These are phyloP conservation scores for Barnettozyma salicaria DNA, from an alignment of 805 yeast genomes.

Conservation along the genomic window DNA sequence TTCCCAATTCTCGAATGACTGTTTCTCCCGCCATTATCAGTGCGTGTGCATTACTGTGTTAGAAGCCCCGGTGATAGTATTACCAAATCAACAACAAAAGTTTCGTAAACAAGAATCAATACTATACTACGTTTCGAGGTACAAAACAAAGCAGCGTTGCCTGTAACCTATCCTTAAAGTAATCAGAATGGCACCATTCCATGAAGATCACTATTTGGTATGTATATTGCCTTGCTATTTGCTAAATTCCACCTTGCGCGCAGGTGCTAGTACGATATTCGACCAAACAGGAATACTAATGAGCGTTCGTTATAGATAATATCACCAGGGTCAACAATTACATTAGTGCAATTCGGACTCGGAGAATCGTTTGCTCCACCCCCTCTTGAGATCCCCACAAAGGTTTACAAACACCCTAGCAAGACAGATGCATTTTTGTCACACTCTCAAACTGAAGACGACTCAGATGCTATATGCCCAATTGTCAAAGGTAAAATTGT, in stretches of 20 bases:
- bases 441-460: slow-evolving; percentile 28
- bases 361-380: slow-evolving; percentile 73
- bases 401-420: slow-evolving; percentile 48
- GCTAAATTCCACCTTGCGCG: background rate
- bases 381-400: slow-evolving; percentile 67
- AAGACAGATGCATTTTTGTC: slow-evolving; percentile 30
- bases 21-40: no score
- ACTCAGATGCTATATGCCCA: slow-evolving; percentile 58
- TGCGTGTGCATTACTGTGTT: no score
- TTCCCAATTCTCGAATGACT: no score
- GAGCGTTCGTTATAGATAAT: no score
- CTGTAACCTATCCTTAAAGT: no score
- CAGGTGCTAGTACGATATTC: no score
- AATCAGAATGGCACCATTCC: slow-evolving; percentile 28
- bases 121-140: no score
- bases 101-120: no score
- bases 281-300: no score
- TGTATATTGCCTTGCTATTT: slow-evolving; percentile 2
- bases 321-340: slow-evolving; percentile 71
- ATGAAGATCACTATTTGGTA: slow-evolving; percentile 24
- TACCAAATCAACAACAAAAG: no score
- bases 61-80: no score
- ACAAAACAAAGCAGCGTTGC: no score
- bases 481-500: slow-evolving; percentile 57
- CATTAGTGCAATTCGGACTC: slow-evolving; percentile 76